Evolutionary conservation across 2,329 filamentous ascomycete species (phyloP).

Genomic region (Penicillium sp.): DNA sequence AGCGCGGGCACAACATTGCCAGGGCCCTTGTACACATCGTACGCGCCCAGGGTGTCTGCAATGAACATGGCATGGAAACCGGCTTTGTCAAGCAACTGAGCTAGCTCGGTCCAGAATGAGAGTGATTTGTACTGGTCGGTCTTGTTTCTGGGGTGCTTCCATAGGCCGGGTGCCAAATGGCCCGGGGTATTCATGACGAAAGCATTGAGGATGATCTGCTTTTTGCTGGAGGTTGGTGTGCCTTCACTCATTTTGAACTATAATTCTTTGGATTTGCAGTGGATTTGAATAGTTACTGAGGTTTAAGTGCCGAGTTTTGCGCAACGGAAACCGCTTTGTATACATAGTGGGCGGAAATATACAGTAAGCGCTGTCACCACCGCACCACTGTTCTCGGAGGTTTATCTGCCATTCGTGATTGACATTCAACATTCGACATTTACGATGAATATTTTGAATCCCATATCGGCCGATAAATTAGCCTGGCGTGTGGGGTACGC

Average conservation of each 20-base stretch:
- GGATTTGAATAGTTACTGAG: neutral
- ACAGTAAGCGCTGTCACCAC: neutral
- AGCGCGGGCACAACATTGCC: slow-evolving; percentile 26
- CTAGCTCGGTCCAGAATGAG: slow-evolving; percentile 48
- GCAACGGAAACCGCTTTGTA: neutral
- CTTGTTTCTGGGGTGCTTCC: slow-evolving; percentile 31
- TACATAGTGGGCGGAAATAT: neutral
- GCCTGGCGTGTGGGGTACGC: neutral
- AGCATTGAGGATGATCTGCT: slow-evolving; percentile 45
- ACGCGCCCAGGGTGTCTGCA: slow-evolving; percentile 47
- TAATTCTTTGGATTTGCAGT: neutral
- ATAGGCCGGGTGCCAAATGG: slow-evolving; percentile 42
- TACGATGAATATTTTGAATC: neutral
- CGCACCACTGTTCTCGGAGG: neutral
- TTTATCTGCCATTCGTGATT: neutral
- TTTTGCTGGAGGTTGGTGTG: slow-evolving; percentile 12
- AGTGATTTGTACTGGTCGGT: slow-evolving; percentile 36
- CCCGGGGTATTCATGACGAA: slow-evolving; percentile 46
- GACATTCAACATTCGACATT: neutral
- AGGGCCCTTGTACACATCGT: slow-evolving; percentile 45
- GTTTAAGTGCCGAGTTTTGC: neutral
- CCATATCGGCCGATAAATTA: slow-evolving; percentile 8
- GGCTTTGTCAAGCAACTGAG: slow-evolving; percentile 46
- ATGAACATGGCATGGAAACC: slow-evolving; percentile 51
- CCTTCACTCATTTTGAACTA: slow-evolving; percentile 1